Evolutionary conservation across 768 basidiomycete species (phyloP).

Genomic region (Amanita brunnescens): DNA sequence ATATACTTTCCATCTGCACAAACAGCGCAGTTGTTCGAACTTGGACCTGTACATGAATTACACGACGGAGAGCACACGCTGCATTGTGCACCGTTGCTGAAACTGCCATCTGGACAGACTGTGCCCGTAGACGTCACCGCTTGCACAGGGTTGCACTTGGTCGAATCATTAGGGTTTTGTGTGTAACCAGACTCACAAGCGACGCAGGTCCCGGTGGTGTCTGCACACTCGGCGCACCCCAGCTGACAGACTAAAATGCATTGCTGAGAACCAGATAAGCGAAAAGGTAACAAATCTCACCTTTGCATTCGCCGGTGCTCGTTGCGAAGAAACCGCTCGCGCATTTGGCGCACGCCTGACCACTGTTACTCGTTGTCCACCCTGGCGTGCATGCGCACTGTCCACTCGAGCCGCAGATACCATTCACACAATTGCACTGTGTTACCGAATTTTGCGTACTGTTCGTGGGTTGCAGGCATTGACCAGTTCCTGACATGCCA

Average conservation of each 20-base stretch:
- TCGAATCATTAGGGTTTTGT: conserved; percentile 54
- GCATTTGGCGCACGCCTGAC: conserved; percentile 72
- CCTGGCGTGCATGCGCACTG: conserved; percentile 73
- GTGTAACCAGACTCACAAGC: conserved; percentile 67
- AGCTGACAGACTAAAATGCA: conserved; percentile 51
- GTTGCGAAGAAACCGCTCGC: conserved; percentile 67
- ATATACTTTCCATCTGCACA: conserved; percentile 56
- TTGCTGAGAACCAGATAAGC: conserved; percentile 5
- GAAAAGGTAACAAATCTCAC: conserved; percentile 26
- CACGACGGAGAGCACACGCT: conserved; percentile 55
- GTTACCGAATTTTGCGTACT: conserved; percentile 46
- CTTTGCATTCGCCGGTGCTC: conserved; percentile 63
- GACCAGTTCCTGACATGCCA: conserved; percentile 70
- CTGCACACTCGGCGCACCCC: conserved; percentile 64
- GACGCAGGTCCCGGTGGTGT: conserved; percentile 60
- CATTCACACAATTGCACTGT: conserved; percentile 77
- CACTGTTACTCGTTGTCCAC: conserved; percentile 62
- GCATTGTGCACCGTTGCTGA: conserved; percentile 46
- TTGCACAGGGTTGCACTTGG: conserved; percentile 50
- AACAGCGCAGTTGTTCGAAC: conserved; percentile 61
- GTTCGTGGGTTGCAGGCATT: conserved; percentile 47
- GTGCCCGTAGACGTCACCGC: conserved; percentile 43
- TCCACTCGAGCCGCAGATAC: conserved; percentile 57
- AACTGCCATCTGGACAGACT: conserved; percentile 59
- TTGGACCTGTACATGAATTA: conserved; percentile 58